Percentiles rank a stretch among this genome's conserved stretches.
Conservation (phyloP, 345 rosid species). For the Litchi chinensis region DNA sequence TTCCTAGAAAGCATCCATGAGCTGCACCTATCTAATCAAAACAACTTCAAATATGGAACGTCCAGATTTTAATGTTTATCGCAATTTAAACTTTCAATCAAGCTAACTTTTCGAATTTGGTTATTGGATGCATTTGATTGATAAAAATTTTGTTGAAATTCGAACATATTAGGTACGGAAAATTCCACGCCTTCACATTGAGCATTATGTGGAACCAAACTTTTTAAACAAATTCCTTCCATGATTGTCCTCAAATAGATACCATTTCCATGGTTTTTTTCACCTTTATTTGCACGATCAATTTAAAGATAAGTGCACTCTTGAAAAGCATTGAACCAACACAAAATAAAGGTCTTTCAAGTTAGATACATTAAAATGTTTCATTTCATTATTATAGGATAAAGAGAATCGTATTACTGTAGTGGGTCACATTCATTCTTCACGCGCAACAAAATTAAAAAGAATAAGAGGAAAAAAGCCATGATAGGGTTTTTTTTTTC, state of each 20-base stretch:
- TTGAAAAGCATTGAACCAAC: slow-evolving; percentile 24
- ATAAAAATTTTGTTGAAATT: not conserved
- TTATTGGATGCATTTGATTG: not conserved
- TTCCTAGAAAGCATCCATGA: not conserved
- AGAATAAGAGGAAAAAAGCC: not conserved
- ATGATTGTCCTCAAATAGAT: slow-evolving; percentile 36
- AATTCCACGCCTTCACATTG: not conserved
- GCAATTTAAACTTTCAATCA: not conserved
- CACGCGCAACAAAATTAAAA: slow-evolving; percentile 31
- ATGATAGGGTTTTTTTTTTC: not conserved
- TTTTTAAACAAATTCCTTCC: slow-evolving; percentile 28
- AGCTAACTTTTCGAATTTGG: not conserved
- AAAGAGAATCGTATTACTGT: slow-evolving; percentile 31
- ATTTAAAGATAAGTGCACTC: slow-evolving; percentile 21
- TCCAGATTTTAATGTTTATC: not conserved
- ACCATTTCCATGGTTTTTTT: slow-evolving; percentile 20
- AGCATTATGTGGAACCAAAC: slow-evolving; percentile 16
- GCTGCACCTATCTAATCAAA: not conserved
- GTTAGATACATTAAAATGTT: slow-evolving; percentile 25
- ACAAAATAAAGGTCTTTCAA: slow-evolving; percentile 28
- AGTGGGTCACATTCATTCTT: slow-evolving; percentile 24
- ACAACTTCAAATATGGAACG: not conserved
- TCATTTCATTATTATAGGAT: slow-evolving; percentile 35
- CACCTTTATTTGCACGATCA: slow-evolving; percentile 6
- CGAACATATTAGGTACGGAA: not conserved